Evolutionary conservation across 176 grass and related monocot species (phyloP), one percentile per base, ranked within the genome.

Genomic region (Carex cristatella): DNA sequence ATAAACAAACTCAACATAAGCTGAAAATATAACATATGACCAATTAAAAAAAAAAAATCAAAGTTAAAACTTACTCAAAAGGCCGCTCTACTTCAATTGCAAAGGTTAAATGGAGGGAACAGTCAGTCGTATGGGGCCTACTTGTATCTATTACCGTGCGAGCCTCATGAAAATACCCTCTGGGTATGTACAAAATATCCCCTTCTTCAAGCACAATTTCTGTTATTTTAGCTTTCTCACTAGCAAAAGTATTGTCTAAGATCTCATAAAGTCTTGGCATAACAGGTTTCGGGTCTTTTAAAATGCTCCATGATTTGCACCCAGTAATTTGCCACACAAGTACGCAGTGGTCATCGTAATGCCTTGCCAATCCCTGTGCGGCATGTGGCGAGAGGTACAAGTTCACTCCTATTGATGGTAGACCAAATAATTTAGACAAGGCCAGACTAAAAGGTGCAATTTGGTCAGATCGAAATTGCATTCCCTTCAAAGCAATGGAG

Each of bases 281-380:
- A 63, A 93, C 12, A 40, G 53, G 71, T 61, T 77, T 90, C 2
- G 89, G 88, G 70, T 83, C 82, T 83, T 88, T 80, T 89, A 90
- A 88, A 69, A 98, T 55, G 42, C 23, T 90, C 95, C 93, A 94
- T 53, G 68, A 88, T 84, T 98, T 94, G 57, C 82, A 27, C 48
- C 91, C 95, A 71, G 71, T 44, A 63, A 98, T 84, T 40, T 98
- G 93, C 91, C 89, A 94, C 64, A 98, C 93, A 86, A 98, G 85
- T 85, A 98, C 92, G 42, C 95, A 98, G 80, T 93, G 93, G 81
- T 98, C 95, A 13, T 98, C 95, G 84, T 91, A 98, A 37, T 98
- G 93, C 51, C 74, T 69, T 2, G 88, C 86, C 66, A 98, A 83
- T 23, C 95, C 95, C 79, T 98, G 95, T 30, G 93, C 89, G 19